phyloP scores from a whole-genome alignment of 805 yeast genomes.

The Metschnikowia bowlesiae region DNA sequence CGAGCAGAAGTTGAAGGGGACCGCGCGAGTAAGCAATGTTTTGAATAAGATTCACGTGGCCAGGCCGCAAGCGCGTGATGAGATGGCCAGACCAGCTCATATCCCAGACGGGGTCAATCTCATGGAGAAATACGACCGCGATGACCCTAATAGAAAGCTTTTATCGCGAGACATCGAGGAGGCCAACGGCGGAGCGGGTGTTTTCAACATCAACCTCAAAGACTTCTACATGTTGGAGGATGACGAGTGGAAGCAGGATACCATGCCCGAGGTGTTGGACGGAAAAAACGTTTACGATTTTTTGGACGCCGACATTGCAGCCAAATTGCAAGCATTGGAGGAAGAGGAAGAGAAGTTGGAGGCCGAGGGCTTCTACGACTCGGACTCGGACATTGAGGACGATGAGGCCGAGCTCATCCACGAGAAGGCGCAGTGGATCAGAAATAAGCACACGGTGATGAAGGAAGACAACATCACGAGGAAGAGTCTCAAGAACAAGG shows the following conservation, averaged over 20 bases:
- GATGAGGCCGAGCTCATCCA: slow-evolving; percentile 48
- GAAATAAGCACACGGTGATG: slow-evolving; percentile 93
- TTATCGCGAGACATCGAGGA: slow-evolving; percentile 87
- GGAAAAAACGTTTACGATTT: slow-evolving; percentile 97
- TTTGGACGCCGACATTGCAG: slow-evolving; percentile 92
- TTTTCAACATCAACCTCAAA: slow-evolving; percentile 86
- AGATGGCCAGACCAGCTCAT: slow-evolving; percentile 67
- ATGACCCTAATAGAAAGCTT: slow-evolving; percentile 76
- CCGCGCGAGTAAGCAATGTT: slow-evolving; percentile 82
- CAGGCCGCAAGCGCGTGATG: slow-evolving; percentile 85
- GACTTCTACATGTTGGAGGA: slow-evolving; percentile 90
- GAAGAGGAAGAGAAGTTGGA: slow-evolving; percentile 95
- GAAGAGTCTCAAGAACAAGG: slow-evolving; percentile 81
- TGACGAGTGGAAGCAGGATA: slow-evolving; percentile 96
- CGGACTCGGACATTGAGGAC: slow-evolving; percentile 66
- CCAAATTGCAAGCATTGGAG: slow-evolving; percentile 90
- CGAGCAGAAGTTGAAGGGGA: slow-evolving; percentile 92
- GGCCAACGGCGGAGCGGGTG: slow-evolving; percentile 99
- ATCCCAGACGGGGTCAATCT: slow-evolving; percentile 73
- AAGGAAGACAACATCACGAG: slow-evolving; percentile 80
- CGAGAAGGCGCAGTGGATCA: slow-evolving; percentile 91
- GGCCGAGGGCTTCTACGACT: slow-evolving; percentile 90
- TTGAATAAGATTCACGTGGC: slow-evolving; percentile 95
- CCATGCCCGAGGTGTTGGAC: slow-evolving; percentile 93
- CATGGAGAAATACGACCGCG: slow-evolving; percentile 63